These are phyloP conservation scores for Kazachstania sp. DNA, from an alignment of 1,139 yeast genomes.

Conservation along the genomic window DNA sequence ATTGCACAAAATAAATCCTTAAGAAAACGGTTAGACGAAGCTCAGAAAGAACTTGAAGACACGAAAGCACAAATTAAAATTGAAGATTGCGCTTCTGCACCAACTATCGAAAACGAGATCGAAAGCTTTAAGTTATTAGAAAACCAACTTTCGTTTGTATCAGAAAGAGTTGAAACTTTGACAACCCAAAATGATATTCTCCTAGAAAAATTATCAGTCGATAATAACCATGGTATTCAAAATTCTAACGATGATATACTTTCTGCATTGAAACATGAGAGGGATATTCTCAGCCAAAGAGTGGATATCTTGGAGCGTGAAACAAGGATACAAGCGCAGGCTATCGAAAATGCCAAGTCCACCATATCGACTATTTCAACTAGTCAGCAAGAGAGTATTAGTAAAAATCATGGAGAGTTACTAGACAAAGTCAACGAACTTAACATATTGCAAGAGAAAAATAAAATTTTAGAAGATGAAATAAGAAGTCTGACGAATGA, in stretches of 20 bases:
- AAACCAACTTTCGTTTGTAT: constrained; percentile 33
- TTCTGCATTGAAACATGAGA: constrained; percentile 61
- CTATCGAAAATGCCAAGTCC: background rate
- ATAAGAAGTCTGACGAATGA: constrained; percentile 20
- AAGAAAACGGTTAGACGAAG: constrained; percentile 23
- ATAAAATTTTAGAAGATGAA: constrained; percentile 56
- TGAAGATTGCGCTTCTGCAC: background rate
- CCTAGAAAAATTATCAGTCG: background rate
- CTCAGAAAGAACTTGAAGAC: constrained; percentile 33
- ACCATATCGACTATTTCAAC: no score
- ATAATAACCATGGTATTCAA: background rate
- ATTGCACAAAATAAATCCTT: constrained; percentile 32
- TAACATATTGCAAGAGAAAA: constrained; percentile 66
- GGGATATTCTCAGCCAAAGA: constrained; percentile 61
- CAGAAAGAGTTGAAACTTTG: background rate
- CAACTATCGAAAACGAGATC: background rate
- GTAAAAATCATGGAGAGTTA: constrained; percentile 41
- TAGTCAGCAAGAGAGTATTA: background rate
- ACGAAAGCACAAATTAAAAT: no score
- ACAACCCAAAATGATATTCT: constrained; percentile 1
- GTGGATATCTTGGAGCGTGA: constrained; percentile 36
- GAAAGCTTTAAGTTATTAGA: background rate
- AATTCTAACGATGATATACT: constrained; percentile 31
- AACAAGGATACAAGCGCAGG: constrained; percentile 5
- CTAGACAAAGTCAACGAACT: constrained; percentile 58